Conservation (phyloP, 108 stramenopile species). For the Cyclostephanos tholiformis region DNA sequence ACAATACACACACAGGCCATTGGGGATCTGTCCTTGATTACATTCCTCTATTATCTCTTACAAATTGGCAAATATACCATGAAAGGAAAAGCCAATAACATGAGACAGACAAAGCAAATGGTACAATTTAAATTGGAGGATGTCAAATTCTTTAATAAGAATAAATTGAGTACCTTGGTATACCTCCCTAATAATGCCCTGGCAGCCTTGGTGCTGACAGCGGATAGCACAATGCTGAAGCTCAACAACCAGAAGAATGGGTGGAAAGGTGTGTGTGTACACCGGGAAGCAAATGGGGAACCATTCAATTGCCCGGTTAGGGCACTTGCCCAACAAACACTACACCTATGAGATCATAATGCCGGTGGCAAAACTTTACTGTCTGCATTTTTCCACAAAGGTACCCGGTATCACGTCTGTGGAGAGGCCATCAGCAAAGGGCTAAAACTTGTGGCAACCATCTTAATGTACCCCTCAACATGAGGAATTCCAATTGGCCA, state of each 20-base stretch:
- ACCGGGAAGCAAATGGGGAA: background rate
- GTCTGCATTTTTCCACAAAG: background rate
- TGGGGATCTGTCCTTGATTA: conserved; percentile 1
- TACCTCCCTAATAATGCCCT: background rate
- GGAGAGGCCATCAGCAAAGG: background rate
- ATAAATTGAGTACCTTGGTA: background rate
- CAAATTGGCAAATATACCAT: conserved; percentile 19
- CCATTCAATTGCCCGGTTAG: background rate
- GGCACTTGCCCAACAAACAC: background rate
- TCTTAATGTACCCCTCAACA: background rate
- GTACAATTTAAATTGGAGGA: conserved; percentile 13
- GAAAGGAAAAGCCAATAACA: background rate
- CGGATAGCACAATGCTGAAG: background rate
- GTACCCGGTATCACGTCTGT: background rate
- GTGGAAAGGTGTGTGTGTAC: conserved; percentile 16
- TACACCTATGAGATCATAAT: background rate
- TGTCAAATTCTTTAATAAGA: conserved; percentile 5
- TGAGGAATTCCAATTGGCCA: conserved; percentile 6
- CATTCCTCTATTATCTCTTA: conserved; percentile 19
- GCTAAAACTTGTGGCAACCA: conserved; percentile 1
- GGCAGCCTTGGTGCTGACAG: background rate
- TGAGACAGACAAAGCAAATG: conserved; percentile 18
- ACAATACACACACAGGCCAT: background rate
- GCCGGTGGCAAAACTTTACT: background rate
- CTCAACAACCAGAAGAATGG: no score